Percentiles rank a stretch among this genome's conserved stretches.
Conservation (phyloP, 208 protist species). For the Leishmania amazonensis region DNA sequence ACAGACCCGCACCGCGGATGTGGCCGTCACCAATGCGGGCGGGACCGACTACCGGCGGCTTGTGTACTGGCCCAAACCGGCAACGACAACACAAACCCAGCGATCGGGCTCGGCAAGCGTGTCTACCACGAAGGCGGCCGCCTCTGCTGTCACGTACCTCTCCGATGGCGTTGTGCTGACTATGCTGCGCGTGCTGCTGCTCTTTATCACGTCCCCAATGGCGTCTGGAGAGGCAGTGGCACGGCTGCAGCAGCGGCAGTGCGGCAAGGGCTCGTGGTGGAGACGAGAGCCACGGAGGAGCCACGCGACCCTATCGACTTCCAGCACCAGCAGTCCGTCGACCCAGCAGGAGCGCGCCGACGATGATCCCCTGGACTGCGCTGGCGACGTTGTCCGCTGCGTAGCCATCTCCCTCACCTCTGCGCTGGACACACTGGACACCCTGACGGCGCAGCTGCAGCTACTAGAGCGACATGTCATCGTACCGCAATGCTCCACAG, state of each 20-base stretch:
- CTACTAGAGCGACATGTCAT: constrained; percentile 4
- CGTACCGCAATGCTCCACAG: not conserved
- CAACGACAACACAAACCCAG: not conserved
- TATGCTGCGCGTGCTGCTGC: constrained; percentile 20
- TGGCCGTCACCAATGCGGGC: not conserved
- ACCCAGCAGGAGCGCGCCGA: not conserved
- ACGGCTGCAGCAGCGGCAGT: not conserved
- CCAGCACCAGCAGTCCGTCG: not conserved
- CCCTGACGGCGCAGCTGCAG: constrained; percentile 3
- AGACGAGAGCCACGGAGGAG: not conserved
- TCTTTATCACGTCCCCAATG: constrained; percentile 18
- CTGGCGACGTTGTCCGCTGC: constrained; percentile 1
- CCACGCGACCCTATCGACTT: not conserved
- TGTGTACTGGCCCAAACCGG: not conserved
- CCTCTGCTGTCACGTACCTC: not conserved
- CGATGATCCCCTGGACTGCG: not conserved
- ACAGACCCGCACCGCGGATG: not conserved
- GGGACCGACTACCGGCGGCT: not conserved
- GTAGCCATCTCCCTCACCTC: not conserved
- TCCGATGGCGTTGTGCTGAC: constrained; percentile 5
- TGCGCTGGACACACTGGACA: not conserved
- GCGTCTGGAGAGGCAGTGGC: constrained; percentile 17
- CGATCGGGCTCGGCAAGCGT: not conserved
- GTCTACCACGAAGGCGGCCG: not conserved
- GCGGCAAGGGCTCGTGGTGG: not conserved